These are phyloP conservation scores for Chytridium lagenaria DNA, from an alignment of 371 early-diverging fungal genomes.

Conservation along the genomic window DNA sequence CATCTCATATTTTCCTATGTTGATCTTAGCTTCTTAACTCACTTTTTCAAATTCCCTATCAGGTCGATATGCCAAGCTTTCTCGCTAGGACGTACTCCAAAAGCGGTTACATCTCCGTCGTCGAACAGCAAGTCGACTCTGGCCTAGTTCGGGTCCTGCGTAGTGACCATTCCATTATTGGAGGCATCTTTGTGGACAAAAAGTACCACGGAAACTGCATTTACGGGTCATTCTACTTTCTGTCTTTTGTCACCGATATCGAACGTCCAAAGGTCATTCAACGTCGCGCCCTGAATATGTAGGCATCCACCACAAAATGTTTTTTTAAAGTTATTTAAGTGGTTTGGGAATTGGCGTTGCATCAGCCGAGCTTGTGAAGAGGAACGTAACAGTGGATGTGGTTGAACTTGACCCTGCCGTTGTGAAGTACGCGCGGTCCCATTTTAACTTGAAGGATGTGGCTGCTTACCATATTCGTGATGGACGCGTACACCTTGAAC, in stretches of 20 bases:
- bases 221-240: conserved; percentile 76
- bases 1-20: no score
- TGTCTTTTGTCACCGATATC: conserved; percentile 64
- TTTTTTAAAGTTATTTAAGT: conserved; percentile 43
- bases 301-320: neutral
- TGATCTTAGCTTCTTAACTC: no score
- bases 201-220: conserved; percentile 65
- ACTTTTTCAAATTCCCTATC: neutral
- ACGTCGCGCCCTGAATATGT: neutral
- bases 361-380: conserved; percentile 66
- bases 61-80: conserved; percentile 38
- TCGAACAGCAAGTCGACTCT: conserved; percentile 57
- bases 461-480: conserved; percentile 63
- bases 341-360: conserved; percentile 85
- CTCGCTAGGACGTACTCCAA: conserved; percentile 69
- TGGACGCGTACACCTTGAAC: conserved; percentile 70
- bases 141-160: conserved; percentile 68
- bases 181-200: conserved; percentile 66
- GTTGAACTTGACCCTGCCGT: conserved; percentile 81
- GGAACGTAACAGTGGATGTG: conserved; percentile 65
- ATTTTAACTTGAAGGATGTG: conserved; percentile 64
- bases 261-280: conserved; percentile 2
- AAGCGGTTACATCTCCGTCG: conserved; percentile 75
- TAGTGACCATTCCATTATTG: conserved; percentile 82
- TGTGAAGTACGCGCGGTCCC: conserved; percentile 63